A percentile compares a stretch with the other conserved stretches of the same genome.
phyloP scores from a whole-genome alignment of 345 rosid species.

The sweet orange (Citrus sinensis) region DVS_A1.0 CM039161.1:23785501-23786000 shows the following conservation, averaged over 20 bases:
- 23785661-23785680: constrained; percentile 46
- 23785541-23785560: constrained; percentile 48
- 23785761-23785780: constrained; percentile 45
- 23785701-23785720: constrained; percentile 57
- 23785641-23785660: constrained; percentile 56
- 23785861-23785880: constrained; percentile 47
- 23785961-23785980: constrained; percentile 58
- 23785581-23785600: constrained; percentile 42
- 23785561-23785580: constrained; percentile 48
- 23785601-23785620: constrained; percentile 52
- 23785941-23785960: constrained; percentile 79
- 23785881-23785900: constrained; percentile 44
- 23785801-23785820: constrained; percentile 68
- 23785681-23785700: constrained; percentile 53
- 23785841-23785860: constrained; percentile 52
- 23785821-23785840: constrained; percentile 62
- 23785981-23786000: constrained; percentile 53
- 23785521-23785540: constrained; percentile 60
- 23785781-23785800: constrained; percentile 53
- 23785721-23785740: constrained; percentile 55
- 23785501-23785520: constrained; percentile 80
- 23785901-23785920: constrained; percentile 47
- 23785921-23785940: constrained; percentile 72
- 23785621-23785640: constrained; percentile 56
- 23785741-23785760: constrained; percentile 54